Evolutionary conservation across 495 filamentous ascomycete species (phyloP), one percentile per base, ranked within the genome.

Genomic region (Xanthoparmelia taractica): DNA sequence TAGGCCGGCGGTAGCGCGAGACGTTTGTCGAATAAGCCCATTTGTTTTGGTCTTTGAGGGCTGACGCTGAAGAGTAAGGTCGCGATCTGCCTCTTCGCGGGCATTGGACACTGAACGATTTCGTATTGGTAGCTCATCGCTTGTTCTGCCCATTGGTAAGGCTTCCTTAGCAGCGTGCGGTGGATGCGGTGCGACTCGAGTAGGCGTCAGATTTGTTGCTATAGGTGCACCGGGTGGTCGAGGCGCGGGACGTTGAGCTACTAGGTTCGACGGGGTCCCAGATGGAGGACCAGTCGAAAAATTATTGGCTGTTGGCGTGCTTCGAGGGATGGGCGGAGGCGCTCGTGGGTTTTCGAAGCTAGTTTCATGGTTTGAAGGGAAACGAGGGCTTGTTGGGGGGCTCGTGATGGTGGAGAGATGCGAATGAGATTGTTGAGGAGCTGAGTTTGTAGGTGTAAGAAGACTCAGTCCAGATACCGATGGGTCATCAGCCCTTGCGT

Each of bases 271-370:
- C 27, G 70, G 66, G 37, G 41, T 65, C 37, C 61, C 48, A 33
- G 65, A 55, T 34, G 67, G 62, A 52, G 76, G 67, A 67, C 82
- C 73, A 74, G 81, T 47, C 71, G 69, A 59, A 73, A 78, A 47
- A 77, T 73, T 23, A 73, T 63, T 65, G 56, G 66, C 54, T 25
- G 57, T 56, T 23, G 68, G 69, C 31, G 63, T 74, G 67, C 73
- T 84, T 60, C 84, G 78, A 63, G 94, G 94, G 58, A 97, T 87
- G 4, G 94, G 94, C 63, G 94, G 94, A 20, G 94, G 90, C 12
- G 93, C 88, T 63, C 94, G 85, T 50, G 94, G 94, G 67, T 97
- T 97, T 75, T 98, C 94, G 72, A 98, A 98, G 78, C 92, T 97
- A 60, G 87, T 86, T 76, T 92, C 88, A 73, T 91, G 86, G 74